Base-by-base conservation (phyloP, 1,284 basidiomycete species). In the Ustilago cynodontis region DNA sequence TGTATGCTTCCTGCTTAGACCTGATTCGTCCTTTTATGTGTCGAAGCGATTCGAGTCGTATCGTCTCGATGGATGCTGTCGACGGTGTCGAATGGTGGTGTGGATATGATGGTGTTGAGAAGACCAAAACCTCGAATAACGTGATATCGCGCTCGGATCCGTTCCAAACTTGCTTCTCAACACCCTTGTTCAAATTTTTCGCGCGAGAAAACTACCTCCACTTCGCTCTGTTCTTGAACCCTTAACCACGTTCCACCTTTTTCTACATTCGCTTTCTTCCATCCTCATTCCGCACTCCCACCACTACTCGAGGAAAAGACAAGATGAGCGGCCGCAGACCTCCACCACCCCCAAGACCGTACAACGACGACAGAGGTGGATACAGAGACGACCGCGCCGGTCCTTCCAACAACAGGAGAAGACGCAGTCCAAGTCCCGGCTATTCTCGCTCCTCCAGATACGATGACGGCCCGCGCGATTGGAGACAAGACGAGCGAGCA, bases 131-230 rank as follows among this genome's bases (percentile, higher is more conserved):
- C 43, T 65, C 26, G 39, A 60, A 60, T 47, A 54, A 22, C 35
- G 59, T 45, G 51, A 51, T 14, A 54, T 59, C 31, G 53, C 65
- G 70, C 53, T 72, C 70, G 70, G 70, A 57, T 63, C 70, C 70
- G 70, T 66, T 49, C 24, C 31, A 7, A 43, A n/a, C n/a, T 1
- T 6, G 2, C 20, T 22, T 37, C 28, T 43, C 24, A 49, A 49
- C 26, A 24, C 47, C 26, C 18, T 20, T 8, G 22, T 20, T 22
- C n/a, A 5, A 37, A n/a, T 28, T 24, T 50, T 35, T 72, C 70
- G 70, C 53, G 47, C 60, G 65, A 72, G 52, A 62, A 10, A 47
- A 20, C 35, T 26, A 28, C 47, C 47, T 49, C 47, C 47, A 49
- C 47, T 18, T 49, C n/a, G n/a, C n/a, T n/a, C 14, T 11, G 26